Evolutionary conservation across 768 basidiomycete species (phyloP).

Genomic region (Tricholoma sp.): DNA sequence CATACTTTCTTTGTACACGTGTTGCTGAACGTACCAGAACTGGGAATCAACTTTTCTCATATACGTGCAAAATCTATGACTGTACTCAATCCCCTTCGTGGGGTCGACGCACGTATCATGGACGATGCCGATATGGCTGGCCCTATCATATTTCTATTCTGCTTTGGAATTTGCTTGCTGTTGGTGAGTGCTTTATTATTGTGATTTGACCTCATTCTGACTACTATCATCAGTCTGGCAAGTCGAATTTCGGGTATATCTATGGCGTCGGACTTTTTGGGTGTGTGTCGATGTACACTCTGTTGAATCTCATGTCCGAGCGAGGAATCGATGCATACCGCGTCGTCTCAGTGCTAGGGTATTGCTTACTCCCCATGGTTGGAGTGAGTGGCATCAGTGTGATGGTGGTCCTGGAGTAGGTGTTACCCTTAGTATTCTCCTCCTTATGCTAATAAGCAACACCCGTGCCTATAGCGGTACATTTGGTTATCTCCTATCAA

Average conservation of each 20-base stretch:
- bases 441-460: conserved; percentile 4
- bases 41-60: conserved; percentile 97
- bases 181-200: conserved; percentile 54
- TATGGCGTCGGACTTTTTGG: conserved; percentile 98
- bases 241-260: conserved; percentile 97
- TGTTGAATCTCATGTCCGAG: conserved; percentile 96
- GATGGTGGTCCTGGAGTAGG: conserved; percentile 82
- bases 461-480: conserved; percentile 48
- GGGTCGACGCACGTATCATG: conserved; percentile 91
- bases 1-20: neutral
- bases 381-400: conserved; percentile 88
- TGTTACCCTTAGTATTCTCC: conserved; percentile 15
- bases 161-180: conserved; percentile 88
- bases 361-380: conserved; percentile 96
- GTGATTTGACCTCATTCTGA: neutral
- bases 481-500: conserved; percentile 80
- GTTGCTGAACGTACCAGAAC: conserved; percentile 47
- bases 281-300: conserved; percentile 84
- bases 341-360: conserved; percentile 91
- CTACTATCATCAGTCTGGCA: conserved; percentile 68
- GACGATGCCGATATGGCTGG: conserved; percentile 98
- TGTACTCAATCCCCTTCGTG: conserved; percentile 86
- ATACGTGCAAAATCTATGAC: conserved; percentile 92
- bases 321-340: conserved; percentile 94
- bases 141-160: conserved; percentile 91